phyloP scores from a whole-genome alignment of 2,329 filamentous ascomycete genomes.

The Bipolaris oryzae region DNA sequence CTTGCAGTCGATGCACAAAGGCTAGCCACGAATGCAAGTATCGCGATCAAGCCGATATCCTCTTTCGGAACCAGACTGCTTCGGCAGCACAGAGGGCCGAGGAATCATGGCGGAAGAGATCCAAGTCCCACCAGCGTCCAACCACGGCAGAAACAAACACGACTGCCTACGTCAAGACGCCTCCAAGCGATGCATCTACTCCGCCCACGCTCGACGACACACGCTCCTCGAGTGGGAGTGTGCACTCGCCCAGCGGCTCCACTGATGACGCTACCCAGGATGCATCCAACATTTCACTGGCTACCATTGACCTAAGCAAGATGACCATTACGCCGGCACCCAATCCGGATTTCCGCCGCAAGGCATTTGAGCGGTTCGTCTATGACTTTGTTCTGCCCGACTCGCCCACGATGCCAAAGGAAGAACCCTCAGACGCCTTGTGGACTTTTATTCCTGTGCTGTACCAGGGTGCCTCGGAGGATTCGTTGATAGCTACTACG shows the following conservation, averaged over 20 bases:
- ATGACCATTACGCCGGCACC: constrained; percentile 20
- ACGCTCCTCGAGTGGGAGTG: constrained; percentile 12
- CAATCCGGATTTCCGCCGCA: constrained; percentile 27
- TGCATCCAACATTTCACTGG: not conserved
- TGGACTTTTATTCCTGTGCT: constrained; percentile 37
- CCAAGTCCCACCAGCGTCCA: constrained; percentile 34
- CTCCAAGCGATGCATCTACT: constrained; percentile 21
- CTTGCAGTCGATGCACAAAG: constrained; percentile 40
- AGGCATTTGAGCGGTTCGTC: constrained; percentile 41
- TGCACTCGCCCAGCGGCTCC: constrained; percentile 8
- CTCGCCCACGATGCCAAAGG: constrained; percentile 18
- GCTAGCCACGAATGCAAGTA: constrained; percentile 39
- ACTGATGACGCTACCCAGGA: constrained; percentile 5
- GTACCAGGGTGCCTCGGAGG: constrained; percentile 26
- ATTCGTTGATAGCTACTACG: constrained; percentile 31
- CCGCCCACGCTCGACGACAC: constrained; percentile 12
- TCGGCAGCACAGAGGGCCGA: constrained; percentile 44
- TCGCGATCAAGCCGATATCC: constrained; percentile 39
- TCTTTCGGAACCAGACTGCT: constrained; percentile 45
- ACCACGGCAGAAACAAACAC: constrained; percentile 15
- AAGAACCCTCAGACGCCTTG: constrained; percentile 31
- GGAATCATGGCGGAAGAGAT: constrained; percentile 42
- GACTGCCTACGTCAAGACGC: constrained; percentile 15
- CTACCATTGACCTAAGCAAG: constrained; percentile 15
- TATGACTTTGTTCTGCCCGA: constrained; percentile 41